These are phyloP conservation scores for Yamadazyma sp. DNA, from an alignment of 805 yeast species.

Conservation along the genomic window DNA sequence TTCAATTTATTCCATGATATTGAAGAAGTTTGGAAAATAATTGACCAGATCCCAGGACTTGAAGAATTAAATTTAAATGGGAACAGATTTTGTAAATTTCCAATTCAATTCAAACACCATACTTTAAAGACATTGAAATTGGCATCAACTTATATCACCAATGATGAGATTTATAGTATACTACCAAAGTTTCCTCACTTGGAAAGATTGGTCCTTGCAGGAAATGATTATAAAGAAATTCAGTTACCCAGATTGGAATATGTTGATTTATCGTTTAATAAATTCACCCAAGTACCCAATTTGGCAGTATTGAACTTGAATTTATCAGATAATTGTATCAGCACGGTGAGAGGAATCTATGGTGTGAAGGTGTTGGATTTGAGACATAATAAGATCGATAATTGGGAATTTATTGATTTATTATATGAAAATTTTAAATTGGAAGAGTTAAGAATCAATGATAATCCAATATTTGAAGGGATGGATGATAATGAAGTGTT, in stretches of 20 bases:
- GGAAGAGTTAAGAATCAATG: conserved; percentile 44
- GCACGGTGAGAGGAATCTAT: background rate
- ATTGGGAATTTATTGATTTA: conserved; percentile 49
- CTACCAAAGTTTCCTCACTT: conserved; percentile 38
- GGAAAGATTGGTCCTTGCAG: conserved; percentile 28
- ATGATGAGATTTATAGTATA: conserved; percentile 14
- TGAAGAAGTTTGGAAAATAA: conserved; percentile 33
- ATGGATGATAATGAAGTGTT: conserved; percentile 29
- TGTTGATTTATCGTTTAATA: conserved; percentile 42
- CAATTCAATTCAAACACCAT: background rate
- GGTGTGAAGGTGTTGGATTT: conserved; percentile 40
- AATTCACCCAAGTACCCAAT: conserved; percentile 27
- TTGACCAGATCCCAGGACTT: conserved; percentile 35
- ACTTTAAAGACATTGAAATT: conserved; percentile 20
- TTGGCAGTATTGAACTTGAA: conserved; percentile 15
- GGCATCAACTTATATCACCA: conserved; percentile 21
- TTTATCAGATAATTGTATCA: conserved; percentile 11
- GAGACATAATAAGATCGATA: conserved; percentile 43
- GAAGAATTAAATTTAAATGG: conserved; percentile 51
- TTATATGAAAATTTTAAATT: conserved; percentile 37
- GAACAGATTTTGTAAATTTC: conserved; percentile 33
- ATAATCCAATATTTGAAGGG: conserved; percentile 47
- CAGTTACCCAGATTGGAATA: conserved; percentile 11
- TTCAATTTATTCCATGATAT: conserved; percentile 52
- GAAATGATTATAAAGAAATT: conserved; percentile 25